Base-by-base conservation (phyloP, 176 grass and related monocot genomes). In the Phoenix dactylifera region DNA sequence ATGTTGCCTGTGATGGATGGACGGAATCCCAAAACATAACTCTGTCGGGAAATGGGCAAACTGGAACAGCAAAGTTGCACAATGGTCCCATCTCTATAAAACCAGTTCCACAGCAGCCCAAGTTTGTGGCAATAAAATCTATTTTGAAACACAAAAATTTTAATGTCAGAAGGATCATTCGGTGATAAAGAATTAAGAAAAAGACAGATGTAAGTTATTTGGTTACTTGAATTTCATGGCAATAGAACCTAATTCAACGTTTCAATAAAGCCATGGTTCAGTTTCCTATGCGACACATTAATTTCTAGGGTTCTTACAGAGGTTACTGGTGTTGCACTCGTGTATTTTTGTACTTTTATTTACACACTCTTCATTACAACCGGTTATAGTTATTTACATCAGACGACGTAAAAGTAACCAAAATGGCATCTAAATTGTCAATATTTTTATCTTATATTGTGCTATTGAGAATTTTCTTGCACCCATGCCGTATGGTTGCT, bases 21-120 rank as follows among this genome's bases (percentile, higher is more conserved):
- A 87, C 79, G 0, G 78, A 78, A 26, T 87, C 84, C 61, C 81
- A 87, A 55, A 87, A 87, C 70, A 87, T 64, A 71, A 55, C 82
- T 5, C 57, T 17, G 29, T 51, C 54, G 49, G 84, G 79, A 17
- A 70, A 78, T 53, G 5, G 1, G 66, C 84, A 87, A 63, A 24
- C 58, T 62, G 51, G 64, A 10, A 22, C 15, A 26, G 63, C 65
- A 24, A 9, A 0, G 20, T 51, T 59, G 71, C 84, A 87, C 18
- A 79, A 16, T n/a, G 20, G 48, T 4, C 79, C 84, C 79, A 87
- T 82, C 71, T 74, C 84, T 54, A 59, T 1, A 49, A 68, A 4
- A 0, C 79, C 75, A 0, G 59, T 52, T 51, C 84, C 75, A 65
- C 79, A 82, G 74, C 84, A 87, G 1, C 75, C 84, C 2, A 3